Evolutionary conservation across 441 rosid genomes (phyloP), one percentile per base, ranked within the genome.

Genomic region (Melastoma candidum): DNA sequence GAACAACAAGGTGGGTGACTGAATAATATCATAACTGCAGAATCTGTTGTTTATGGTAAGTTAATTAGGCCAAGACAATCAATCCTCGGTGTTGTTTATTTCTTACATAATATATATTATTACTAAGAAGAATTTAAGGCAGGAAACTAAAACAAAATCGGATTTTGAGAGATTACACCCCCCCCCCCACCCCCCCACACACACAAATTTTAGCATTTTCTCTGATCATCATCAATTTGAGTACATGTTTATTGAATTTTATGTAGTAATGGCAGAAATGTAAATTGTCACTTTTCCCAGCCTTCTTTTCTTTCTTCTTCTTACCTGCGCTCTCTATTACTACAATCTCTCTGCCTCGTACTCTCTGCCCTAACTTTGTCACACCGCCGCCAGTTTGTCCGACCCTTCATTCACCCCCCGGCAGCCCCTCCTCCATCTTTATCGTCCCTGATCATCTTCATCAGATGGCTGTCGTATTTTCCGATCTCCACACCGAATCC

Each of bases 401-500:
- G 51, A 26, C 26, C 11, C 51, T 14, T 48, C 51, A 14, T 14
- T 26, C 17, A 2, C 6, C 17, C 47, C 12, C 22, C 26, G 9
- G 27, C n/a, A 11, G 25, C 14, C 7, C 11, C 45, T 8, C 44
- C 44, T 7, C 46, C 51, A 4, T 44, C 0, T 1, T 9, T 52
- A 17, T 17, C 22, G 22, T 17, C 22, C 14, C 0, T 27, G 52
- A 47, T 1, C 57, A 52, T 32, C 41, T 25, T 4, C 12, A 27
- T 32, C 48, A 47, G 72, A 82, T 83, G 90, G 86, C 84, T 4
- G 36, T 76, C 60, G 77, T 79, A 4, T 80, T 80, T 56, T 67
- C 84, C 48, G 77, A 83, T 77, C 84, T 83, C 52, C 78, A 76
- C 76, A 73, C 84, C 3, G 82, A 76, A 17, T 47, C 75, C 2